phyloP scores from a whole-genome alignment of 805 yeast species.

The Cyberlindnera japonica region DNA sequence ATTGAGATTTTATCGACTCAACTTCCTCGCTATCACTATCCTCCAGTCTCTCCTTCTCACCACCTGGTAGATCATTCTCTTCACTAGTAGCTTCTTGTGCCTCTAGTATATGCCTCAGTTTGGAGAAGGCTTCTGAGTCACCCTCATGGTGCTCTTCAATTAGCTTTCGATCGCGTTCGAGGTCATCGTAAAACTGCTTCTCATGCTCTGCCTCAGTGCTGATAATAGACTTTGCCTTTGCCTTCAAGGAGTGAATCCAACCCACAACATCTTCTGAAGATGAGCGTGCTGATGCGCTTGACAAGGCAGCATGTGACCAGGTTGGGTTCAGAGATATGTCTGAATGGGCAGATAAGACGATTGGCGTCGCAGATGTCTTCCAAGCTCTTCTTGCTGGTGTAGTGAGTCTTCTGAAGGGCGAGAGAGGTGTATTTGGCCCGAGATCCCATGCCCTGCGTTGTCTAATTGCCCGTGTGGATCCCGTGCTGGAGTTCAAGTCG shows the following conservation, averaged over 20 bases:
- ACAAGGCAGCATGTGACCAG: neutral
- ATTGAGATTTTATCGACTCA: conserved; percentile 25
- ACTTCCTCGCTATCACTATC: conserved; percentile 30
- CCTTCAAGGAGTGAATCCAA: conserved; percentile 36
- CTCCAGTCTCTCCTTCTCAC: no score
- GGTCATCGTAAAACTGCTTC: conserved; percentile 31
- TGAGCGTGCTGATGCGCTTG: neutral
- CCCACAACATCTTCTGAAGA: conserved; percentile 22
- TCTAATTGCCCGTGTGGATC: neutral
- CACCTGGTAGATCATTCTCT: neutral
- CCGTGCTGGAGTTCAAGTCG: neutral
- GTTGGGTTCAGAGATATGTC: no score
- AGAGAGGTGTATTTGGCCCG: conserved; percentile 13
- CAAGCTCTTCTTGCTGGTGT: conserved; percentile 11
- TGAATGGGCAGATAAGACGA: no score
- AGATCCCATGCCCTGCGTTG: conserved; percentile 26
- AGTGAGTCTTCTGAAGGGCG: conserved; percentile 26
- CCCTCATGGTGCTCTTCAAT: conserved; percentile 23
- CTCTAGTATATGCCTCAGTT: conserved; percentile 19
- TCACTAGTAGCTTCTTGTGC: neutral
- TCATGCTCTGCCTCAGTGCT: conserved; percentile 35
- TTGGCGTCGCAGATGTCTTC: conserved; percentile 1
- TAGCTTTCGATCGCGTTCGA: conserved; percentile 30
- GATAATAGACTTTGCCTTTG: conserved; percentile 31
- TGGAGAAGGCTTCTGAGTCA: conserved; percentile 24